A percentile compares a stretch with the other conserved stretches of the same genome.
Conservation (phyloP, 495 filamentous ascomycete species). For the Hypoxylon fuscum region DNA sequence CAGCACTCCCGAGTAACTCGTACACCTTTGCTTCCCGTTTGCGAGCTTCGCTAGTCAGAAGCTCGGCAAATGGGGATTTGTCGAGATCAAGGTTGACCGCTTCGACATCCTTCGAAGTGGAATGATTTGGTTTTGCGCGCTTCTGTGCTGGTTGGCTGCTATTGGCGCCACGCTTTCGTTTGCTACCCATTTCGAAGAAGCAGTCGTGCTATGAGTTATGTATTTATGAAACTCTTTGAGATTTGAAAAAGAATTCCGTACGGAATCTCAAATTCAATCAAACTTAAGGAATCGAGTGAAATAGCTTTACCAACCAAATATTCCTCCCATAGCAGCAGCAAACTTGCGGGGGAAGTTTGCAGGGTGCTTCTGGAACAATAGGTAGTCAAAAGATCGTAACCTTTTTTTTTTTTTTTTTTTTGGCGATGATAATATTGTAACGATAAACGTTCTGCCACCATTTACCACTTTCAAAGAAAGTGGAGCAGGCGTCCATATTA, state of each 20-base stretch:
- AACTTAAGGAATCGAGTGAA: too few relatives aligned
- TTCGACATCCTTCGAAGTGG: conserved; percentile 40
- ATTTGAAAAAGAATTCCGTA: too few relatives aligned
- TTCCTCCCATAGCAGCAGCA: too few relatives aligned
- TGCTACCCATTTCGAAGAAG: conserved; percentile 46
- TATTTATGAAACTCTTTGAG: too few relatives aligned
- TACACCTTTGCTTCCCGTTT: conserved; percentile 61
- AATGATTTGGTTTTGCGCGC: conserved; percentile 50
- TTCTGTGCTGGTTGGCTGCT: conserved; percentile 52
- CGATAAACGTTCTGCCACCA: neutral
- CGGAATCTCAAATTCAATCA: too few relatives aligned
- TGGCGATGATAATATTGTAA: neutral
- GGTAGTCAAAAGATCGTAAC: neutral
- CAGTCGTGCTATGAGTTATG: too few relatives aligned
- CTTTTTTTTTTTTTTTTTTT: conserved; percentile 16
- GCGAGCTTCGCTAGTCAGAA: conserved; percentile 51
- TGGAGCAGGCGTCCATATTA: conserved; percentile 21
- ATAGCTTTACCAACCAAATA: too few relatives aligned
- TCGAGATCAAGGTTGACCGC: conserved; percentile 45
- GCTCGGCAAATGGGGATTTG: conserved; percentile 56
- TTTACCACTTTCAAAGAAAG: neutral
- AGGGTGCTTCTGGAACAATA: too few relatives aligned
- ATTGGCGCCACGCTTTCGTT: conserved; percentile 55
- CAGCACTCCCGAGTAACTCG: conserved; percentile 61
- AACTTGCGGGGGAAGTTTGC: too few relatives aligned